Base-by-base conservation (phyloP, 2,329 filamentous ascomycete genomes). In the Phyllosticta paracitricarpa region DNA sequence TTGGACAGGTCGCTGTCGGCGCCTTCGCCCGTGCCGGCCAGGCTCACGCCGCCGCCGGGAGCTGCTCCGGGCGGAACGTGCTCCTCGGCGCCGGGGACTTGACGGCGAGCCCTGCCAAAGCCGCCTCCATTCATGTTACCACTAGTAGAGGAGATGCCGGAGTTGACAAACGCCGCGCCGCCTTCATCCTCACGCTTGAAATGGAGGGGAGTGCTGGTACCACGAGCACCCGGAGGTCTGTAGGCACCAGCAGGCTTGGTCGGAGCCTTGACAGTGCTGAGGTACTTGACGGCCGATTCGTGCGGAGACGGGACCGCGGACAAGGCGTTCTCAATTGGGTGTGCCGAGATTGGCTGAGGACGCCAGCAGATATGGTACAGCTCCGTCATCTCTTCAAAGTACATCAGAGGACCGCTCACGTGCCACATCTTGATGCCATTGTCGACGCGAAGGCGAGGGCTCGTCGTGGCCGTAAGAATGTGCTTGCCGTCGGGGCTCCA, bases 171-270 rank as follows among this genome's bases (percentile, higher is more conserved):
- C 6, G 93, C 92, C 8, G 89, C 89, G 59, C 94, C 94, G 58
- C 94, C 94, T 76, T 99, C 91, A 66, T 99, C 94, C 75, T 99
- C 94, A 62, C 94, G 91, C 81, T 96, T 96, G 81, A 97, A 99
- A 68, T 94, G 89, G 64, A 97, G 80, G 9, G 94, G 94, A 0
- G 94, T 97, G 59, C 86, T 83, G 65, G 89, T 86, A 58, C 94
- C 94, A 67, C 94, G 89, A 28, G 94, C 94, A 66, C 94, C 94
- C 2, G 94, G 94, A 51, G 94, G 94, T 55, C 94, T 88, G 74
- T 99, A 99, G 2, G 94, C 94, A 66, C 94, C 94, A n/a, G 90
- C 91, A 54, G 94, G 91, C 79, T 99, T 99, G 64, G 91, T 94
- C 4, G 94, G 92, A 3, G 92, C 93, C 83, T 97, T 97, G 69